Percentiles rank a stretch among this genome's conserved stretches.
phyloP scores from a whole-genome alignment of 2,329 filamentous ascomycete species.

The Colletotrichum sp. region DNA sequence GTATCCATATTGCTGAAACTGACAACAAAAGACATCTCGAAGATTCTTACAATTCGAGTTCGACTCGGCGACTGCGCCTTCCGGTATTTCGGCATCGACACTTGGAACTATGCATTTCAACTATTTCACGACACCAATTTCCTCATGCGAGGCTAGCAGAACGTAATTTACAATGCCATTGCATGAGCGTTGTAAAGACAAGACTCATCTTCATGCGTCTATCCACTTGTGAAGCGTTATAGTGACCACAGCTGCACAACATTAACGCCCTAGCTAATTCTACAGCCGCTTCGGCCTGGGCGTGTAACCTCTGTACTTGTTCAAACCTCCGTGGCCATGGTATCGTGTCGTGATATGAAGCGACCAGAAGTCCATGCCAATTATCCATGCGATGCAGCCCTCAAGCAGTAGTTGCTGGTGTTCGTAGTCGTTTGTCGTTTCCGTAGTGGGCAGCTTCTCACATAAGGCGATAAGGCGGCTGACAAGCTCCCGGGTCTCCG shows the following conservation, averaged over 20 bases:
- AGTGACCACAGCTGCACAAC: neutral
- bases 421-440: neutral
- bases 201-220: neutral
- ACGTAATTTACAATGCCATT: neutral
- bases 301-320: neutral
- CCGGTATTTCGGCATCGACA: neutral
- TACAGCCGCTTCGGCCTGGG: neutral
- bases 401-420: neutral
- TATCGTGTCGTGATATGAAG: neutral
- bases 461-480: neutral
- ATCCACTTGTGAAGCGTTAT: accelerated
- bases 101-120: neutral
- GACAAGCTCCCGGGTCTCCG: neutral
- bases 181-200: neutral
- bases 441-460: neutral
- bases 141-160: neutral
- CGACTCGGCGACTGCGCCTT: neutral
- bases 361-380: neutral
- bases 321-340: neutral
- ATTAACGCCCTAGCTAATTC: neutral
- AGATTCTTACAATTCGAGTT: neutral
- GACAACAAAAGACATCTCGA: neutral
- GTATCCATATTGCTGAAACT: neutral
- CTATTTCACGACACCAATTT: neutral
- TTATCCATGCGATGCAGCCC: neutral